Evolutionary conservation across 345 rosid species (phyloP).

Genomic region (Lenwebbia sp.): DNA sequence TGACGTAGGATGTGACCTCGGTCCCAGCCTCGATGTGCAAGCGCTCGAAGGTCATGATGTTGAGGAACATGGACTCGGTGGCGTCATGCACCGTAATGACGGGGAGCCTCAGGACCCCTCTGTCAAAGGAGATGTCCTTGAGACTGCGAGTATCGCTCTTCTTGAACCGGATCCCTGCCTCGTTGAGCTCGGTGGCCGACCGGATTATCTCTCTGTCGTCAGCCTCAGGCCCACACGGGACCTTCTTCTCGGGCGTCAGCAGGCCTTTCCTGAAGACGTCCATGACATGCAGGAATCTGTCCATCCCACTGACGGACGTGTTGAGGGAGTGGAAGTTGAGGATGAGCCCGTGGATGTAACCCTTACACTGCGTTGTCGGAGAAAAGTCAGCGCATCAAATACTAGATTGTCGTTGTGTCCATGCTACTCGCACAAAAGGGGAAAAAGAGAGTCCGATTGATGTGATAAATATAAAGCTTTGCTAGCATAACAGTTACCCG

Average conservation of each 20-base stretch:
- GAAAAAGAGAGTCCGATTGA: background rate
- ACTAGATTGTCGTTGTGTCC: background rate
- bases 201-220: background rate
- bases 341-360: background rate
- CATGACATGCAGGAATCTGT: background rate
- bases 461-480: background rate
- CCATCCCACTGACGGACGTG: background rate
- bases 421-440: background rate
- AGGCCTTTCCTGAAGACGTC: conserved; percentile 1
- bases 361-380: background rate
- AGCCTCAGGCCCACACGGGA: background rate
- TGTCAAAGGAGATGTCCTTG: conserved; percentile 1
- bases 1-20: conserved; percentile 26
- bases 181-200: background rate
- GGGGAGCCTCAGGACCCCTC: background rate
- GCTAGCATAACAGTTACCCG: too few species aligned
- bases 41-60: conserved; percentile 11
- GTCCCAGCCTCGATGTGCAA: too few species aligned
- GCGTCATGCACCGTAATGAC: background rate
- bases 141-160: background rate
- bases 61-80: background rate
- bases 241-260: conserved; percentile 20
- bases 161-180: conserved; percentile 1
- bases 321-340: background rate
- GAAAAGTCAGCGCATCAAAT: background rate